Percentiles rank a stretch among this genome's conserved stretches.
Evolutionary conservation across 2,329 filamentous ascomycete species (phyloP).

Genomic region (Exophiala sideris): DNA sequence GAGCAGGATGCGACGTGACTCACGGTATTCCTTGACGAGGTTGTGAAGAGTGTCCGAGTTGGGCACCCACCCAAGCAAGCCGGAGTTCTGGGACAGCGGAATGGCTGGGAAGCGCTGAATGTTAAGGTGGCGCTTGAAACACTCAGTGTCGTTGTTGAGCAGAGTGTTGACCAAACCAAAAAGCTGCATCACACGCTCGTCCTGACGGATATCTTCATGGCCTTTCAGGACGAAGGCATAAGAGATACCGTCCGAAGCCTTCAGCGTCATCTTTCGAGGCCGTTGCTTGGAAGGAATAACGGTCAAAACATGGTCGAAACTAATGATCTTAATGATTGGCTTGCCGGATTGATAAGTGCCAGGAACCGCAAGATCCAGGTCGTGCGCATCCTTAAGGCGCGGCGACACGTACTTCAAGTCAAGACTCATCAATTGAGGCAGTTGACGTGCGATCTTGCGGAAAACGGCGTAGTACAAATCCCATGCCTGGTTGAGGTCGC

Average conservation of each 20-base stretch:
- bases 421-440: constrained; percentile 86
- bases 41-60: constrained; percentile 97
- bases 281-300: constrained; percentile 98
- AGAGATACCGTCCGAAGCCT: constrained; percentile 80
- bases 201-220: constrained; percentile 98
- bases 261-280: constrained; percentile 81
- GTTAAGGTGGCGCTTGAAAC: constrained; percentile 92
- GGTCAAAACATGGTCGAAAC: constrained; percentile 83
- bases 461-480: constrained; percentile 99
- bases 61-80: constrained; percentile 91
- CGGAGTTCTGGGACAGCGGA: constrained; percentile 92
- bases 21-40: constrained; percentile 93
- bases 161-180: constrained; percentile 97
- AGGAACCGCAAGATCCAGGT: constrained; percentile 91
- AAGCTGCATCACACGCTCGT: constrained; percentile 98
- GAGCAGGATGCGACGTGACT: constrained; percentile 92
- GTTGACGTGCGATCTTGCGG: constrained; percentile 86
- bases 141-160: constrained; percentile 88
- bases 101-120: constrained; percentile 97
- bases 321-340: constrained; percentile 78
- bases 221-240: constrained; percentile 94
- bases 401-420: constrained; percentile 97
- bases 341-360: constrained; percentile 83
- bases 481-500: constrained; percentile 97
- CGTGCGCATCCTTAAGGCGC: constrained; percentile 77